Evolutionary conservation across 345 rosid genomes (phyloP), one percentile per base, ranked within the genome.

Genomic region (Orychophragmus violaceus): DNA sequence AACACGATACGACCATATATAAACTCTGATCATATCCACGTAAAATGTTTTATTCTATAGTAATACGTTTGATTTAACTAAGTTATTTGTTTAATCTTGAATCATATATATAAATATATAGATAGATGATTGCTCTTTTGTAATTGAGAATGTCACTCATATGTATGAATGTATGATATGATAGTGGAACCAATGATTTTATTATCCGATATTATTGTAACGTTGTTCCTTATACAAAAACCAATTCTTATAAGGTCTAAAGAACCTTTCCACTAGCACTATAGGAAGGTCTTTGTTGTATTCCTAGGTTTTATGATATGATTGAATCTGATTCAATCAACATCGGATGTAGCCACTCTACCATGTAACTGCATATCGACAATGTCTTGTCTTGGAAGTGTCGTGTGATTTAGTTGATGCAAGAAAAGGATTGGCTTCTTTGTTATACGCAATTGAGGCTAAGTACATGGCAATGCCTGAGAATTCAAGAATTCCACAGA

Each of bases 361-460:
- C 79, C 71, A 55, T 91, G 97, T 68, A 90, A 77, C 75, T 87
- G 97, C 97, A 88, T 90, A 50, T 78, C 78, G 21, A 70, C 91
- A 35, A 88, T 86, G 76, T 90, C 98, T 73, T 88, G 89, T 60
- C 96, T 78, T 25, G 91, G 91, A 51, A 84, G 82, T 61, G 33
- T 72, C 63, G 16, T 77, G 81, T 18, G 27, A 62, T 17, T 55
- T 68, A 65, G 90, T 82, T 59, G 90, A 75, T 1, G 84, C 80
- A 76, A 84, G 56, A 44, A 94, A 87, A 64, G 75, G 78, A 1
- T 69, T 67, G 22, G 62, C 71, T 66, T 82, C 44, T 60, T 69
- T 82, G 59, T 83, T 88, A 68, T 93, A 93, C 9, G 74, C 81
- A 16, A 94, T 76, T 13, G 84, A 80, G 2, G 89, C 89, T 68